Evolutionary conservation across 768 basidiomycete species (phyloP).

Genomic region (Mycena leptocephala): DNA sequence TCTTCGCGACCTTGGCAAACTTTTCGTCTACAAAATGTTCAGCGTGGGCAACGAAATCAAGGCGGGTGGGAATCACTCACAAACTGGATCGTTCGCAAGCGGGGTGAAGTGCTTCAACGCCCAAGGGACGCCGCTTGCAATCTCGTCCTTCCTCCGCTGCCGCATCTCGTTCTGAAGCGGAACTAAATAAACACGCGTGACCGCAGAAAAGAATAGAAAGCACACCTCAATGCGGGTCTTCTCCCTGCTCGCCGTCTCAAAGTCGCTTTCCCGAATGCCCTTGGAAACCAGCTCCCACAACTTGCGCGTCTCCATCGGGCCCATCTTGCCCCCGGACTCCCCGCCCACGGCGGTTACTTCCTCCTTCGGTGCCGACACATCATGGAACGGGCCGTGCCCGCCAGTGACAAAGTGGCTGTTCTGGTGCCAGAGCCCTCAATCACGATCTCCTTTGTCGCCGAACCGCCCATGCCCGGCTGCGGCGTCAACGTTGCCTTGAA

Average conservation of each 20-base stretch:
- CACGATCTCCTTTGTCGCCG: constrained; percentile 61
- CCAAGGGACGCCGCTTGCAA: constrained; percentile 82
- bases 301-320: constrained; percentile 90
- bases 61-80: constrained; percentile 58
- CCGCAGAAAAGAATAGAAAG: constrained; percentile 15
- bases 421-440: constrained; percentile 89
- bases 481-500: constrained; percentile 89
- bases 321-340: constrained; percentile 71
- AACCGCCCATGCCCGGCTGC: constrained; percentile 55
- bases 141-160: constrained; percentile 89
- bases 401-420: constrained; percentile 67
- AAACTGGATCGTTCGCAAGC: constrained; percentile 80
- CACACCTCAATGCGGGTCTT: constrained; percentile 93
- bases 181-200: neutral
- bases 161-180: constrained; percentile 88
- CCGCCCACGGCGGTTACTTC: constrained; percentile 79
- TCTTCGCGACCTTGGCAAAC: constrained; percentile 75
- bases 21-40: constrained; percentile 67
- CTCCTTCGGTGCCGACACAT: constrained; percentile 82
- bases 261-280: constrained; percentile 93
- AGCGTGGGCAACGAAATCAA: neutral
- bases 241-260: constrained; percentile 90
- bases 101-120: constrained; percentile 83
- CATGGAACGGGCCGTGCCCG: constrained; percentile 76
- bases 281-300: constrained; percentile 91